Base-by-base conservation (phyloP, 305 asterid species). In the Andrographis paniculata region DNA sequence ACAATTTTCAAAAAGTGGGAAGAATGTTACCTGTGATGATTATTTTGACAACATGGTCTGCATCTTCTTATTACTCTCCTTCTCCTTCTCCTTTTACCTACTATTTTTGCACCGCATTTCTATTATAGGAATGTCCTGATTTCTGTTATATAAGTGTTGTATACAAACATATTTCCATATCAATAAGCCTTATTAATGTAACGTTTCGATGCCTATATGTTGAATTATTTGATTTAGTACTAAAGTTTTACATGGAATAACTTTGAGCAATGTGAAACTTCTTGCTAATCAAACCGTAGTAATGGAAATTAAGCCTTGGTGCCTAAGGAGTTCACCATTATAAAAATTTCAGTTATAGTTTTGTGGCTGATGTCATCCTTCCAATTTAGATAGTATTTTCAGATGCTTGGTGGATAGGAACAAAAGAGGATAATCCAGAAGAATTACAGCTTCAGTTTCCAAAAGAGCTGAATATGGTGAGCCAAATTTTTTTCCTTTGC, bases 351-450 rank as follows among this genome's bases (percentile, higher is more conserved):
- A 8, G 30, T 24, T 24, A 24, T 24, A 24, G 30, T 24, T 24
- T 24, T 24, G 30, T 8, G 8, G 30, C 30, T 24, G 6, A 24
- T 24, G 30, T 24, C 47, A 52, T 48, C 68, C 37, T 57, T 63
- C 24, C 20, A 38, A 56, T 61, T 60, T 72, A 87, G 95, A 63
- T 84, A 60, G 93, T 80, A 36, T 87, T 87, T 70, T 80, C 96
- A 39, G 93, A 87, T 65, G 93, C 93, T 36, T 87, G 96, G 95
- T 84, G 96, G 95, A 76, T 87, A 30, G 96, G 96, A 55, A 76
- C 53, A 59, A 80, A 84, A 64, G 94, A 78, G 27, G 86, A 83
- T 60, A 87, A 87, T 75, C 96, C 96, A 22, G 85, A 75, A 55
- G 95, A 87, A 72, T 57, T 67, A 53, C 74, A 58, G 21, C 91